Evolutionary conservation across 2,329 filamentous ascomycete species (phyloP), one percentile per base, ranked within the genome.

Genomic region (Gaeumannomyces sp.): DNA sequence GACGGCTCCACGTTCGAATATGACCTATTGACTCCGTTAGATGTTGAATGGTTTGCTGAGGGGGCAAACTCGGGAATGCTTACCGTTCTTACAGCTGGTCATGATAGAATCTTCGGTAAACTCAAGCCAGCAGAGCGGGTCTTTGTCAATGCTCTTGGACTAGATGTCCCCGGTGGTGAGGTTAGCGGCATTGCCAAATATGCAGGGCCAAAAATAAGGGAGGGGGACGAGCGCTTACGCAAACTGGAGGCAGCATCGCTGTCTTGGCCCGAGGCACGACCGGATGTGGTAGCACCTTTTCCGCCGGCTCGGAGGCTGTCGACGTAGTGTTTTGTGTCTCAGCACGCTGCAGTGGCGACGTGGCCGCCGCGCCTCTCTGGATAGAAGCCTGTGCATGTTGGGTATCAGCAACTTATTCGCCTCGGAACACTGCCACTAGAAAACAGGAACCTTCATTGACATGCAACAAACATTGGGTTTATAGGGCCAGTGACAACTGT

Each of bases 51-150:
- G 5, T 38, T 38, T 38, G 35, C 35, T 38, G 14, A 38, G 35
- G 14, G 35, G 35, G 2, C 1, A 3, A 14, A 1, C 8, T n/a
- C 19, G 14, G 8, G 7, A n/a, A 31, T 3, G 81, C 89, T 76
- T 80, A 96, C 94, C 94, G 78, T 89, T 91, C 73, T 92, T 90
- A 78, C 93, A 97, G 69, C 92, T 92, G 50, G 93, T 97, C 72
- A 98, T 88, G 69, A 99, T 97, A 68, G 90, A 90, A 71, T 96
- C 89, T 74, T 97, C 90, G 64, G 94, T 93, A 72, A 99, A 99
- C n/a, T 89, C 91, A 56, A 99, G 78, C 89, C 93, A 97, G 75
- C 87, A 91, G 60, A 96, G 81, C 64, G 93, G 93, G 76, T 98
- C 92, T 67, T 89, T 86, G 75, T 97, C 93, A 50, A 97, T 87